A percentile compares a stretch with the other conserved stretches of the same genome.
Conservation (phyloP, 2,329 filamentous ascomycete genomes). For the Fusarium pininemorale region DNA sequence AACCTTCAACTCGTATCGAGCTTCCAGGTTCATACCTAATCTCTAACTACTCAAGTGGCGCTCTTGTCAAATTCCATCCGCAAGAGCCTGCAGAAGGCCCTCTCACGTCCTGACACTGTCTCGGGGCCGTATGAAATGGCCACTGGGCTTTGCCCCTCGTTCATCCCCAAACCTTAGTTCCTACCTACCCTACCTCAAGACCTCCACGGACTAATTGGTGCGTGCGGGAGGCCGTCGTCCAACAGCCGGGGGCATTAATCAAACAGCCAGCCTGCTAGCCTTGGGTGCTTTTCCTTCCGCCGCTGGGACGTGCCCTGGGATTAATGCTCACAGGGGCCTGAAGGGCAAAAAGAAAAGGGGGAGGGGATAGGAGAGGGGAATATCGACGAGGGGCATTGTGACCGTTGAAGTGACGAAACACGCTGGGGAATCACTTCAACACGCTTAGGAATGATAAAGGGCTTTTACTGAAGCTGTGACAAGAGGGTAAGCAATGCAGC, state of each 20-base stretch:
- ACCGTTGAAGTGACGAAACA: conserved; percentile 30
- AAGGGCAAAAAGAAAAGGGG: conserved; percentile 21
- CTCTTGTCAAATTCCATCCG: conserved; percentile 20
- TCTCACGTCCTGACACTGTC: conserved; percentile 27
- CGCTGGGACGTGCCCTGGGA: conserved; percentile 35
- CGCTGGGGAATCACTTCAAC: conserved; percentile 1
- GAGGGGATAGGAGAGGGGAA: conserved; percentile 18
- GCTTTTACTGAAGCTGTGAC: conserved; percentile 1
- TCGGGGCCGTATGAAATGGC: conserved; percentile 41
- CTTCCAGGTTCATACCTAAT: not conserved
- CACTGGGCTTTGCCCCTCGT: conserved; percentile 34
- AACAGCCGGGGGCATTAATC: conserved; percentile 40
- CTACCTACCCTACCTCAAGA: conserved; percentile 14
- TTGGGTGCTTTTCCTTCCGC: conserved; percentile 29
- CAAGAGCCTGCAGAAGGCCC: conserved; percentile 7
- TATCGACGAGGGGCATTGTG: conserved; percentile 13
- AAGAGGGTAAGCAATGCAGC: not conserved
- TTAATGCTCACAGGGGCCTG: conserved; percentile 30
- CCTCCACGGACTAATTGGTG: conserved; percentile 27
- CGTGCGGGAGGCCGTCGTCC: conserved; percentile 39
- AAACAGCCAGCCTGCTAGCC: conserved; percentile 40
- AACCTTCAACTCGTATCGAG: not conserved
- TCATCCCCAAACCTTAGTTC: conserved; percentile 21
- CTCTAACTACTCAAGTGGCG: conserved; percentile 22
- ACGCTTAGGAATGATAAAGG: not conserved